Evolutionary conservation across 2,329 filamentous ascomycete species (phyloP).

Genomic region (Paraconiothyrium brasiliense): DNA sequence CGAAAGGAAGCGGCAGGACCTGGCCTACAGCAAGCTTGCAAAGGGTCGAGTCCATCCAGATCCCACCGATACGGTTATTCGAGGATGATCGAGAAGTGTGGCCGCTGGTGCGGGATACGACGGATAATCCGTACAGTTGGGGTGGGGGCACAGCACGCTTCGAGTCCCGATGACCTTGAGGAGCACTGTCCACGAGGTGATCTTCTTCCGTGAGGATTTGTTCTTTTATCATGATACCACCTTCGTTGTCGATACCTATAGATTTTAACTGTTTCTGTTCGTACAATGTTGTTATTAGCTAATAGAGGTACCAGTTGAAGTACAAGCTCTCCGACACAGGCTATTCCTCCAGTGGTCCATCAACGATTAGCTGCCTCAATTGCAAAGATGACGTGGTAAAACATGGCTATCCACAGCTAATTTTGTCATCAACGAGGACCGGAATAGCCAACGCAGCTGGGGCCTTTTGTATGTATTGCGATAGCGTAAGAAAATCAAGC

Average conservation of each 20-base stretch:
- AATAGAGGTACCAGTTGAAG: no score
- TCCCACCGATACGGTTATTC: constrained; percentile 4
- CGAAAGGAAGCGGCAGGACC: background rate
- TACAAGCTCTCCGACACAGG: no score
- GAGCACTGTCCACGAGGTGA: background rate
- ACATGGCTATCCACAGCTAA: no score
- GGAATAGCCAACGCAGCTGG: no score
- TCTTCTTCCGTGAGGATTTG: background rate
- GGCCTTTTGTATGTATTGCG: no score
- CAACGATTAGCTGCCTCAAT: no score
- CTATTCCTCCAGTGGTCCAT: no score
- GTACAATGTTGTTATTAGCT: no score
- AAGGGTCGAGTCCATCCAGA: constrained; percentile 7
- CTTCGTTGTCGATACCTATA: background rate
- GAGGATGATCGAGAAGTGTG: constrained; percentile 10
- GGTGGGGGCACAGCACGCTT: background rate
- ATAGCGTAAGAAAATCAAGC: no score
- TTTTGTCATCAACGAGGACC: no score
- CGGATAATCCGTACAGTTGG: constrained; percentile 1
- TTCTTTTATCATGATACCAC: background rate
- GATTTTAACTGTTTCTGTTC: no score
- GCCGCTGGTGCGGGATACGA: constrained; percentile 6
- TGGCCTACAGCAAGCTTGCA: background rate
- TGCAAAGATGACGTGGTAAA: no score
- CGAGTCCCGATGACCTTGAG: background rate